Evolutionary conservation across 2,329 filamentous ascomycete genomes (phyloP).

Genomic region (Cytospora leucostoma): DNA sequence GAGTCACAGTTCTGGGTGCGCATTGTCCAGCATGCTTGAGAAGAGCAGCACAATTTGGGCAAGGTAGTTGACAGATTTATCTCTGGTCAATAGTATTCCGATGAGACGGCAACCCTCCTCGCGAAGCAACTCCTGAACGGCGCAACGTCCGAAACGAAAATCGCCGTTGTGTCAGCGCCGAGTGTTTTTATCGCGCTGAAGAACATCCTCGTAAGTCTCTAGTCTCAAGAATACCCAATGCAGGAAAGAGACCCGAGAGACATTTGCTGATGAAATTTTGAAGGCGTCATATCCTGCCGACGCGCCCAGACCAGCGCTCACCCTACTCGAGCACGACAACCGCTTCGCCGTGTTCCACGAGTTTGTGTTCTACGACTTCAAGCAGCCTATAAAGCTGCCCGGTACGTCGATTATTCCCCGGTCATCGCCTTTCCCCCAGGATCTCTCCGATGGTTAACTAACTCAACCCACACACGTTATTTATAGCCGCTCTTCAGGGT

Average conservation of each 20-base stretch:
- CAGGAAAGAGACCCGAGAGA: no score
- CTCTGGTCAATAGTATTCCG: slow-evolving; percentile 58
- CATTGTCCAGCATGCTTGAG: slow-evolving; percentile 14
- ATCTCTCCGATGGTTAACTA: background rate
- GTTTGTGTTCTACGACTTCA: slow-evolving; percentile 75
- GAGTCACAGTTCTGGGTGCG: slow-evolving; percentile 80
- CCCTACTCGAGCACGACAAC: slow-evolving; percentile 72
- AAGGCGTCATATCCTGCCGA: slow-evolving; percentile 23
- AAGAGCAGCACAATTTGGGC: background rate
- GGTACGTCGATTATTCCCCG: slow-evolving; percentile 36
- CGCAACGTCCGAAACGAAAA: slow-evolving; percentile 55
- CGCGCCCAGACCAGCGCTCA: slow-evolving; percentile 55
- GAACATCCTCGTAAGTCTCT: slow-evolving; percentile 60
- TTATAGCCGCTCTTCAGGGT: slow-evolving; percentile 57
- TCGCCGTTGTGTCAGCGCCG: slow-evolving; percentile 73
- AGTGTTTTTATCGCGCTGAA: slow-evolving; percentile 77
- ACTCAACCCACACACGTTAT: background rate
- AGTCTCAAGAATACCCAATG: slow-evolving; percentile 28
- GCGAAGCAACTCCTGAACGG: slow-evolving; percentile 67
- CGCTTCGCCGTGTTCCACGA: slow-evolving; percentile 74
- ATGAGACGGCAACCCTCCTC: slow-evolving; percentile 66
- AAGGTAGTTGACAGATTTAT: background rate
- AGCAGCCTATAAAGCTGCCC: slow-evolving; percentile 66
- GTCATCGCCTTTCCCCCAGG: background rate
- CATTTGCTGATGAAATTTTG: slow-evolving; percentile 24